phyloP scores from a whole-genome alignment of 257 asterid species.

The Solanum infundibuliforme region DNA sequence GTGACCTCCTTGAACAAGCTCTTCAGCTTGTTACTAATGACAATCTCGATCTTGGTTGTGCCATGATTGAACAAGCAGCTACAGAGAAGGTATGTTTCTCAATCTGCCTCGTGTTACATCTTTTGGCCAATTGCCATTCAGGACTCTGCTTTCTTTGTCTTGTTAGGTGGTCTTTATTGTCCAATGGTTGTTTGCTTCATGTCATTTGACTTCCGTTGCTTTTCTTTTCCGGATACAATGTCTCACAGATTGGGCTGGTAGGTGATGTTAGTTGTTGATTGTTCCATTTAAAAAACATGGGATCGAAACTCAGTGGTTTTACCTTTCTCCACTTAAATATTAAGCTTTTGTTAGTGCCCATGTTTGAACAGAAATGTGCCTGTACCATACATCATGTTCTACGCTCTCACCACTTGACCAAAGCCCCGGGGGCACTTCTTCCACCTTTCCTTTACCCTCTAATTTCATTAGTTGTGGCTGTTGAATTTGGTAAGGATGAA shows the following conservation, averaged over 20 bases:
- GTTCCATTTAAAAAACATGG: background rate
- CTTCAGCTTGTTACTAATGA: conserved; percentile 83
- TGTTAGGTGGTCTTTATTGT: background rate
- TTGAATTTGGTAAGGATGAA: background rate
- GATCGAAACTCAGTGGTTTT: background rate
- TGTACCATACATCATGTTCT: background rate
- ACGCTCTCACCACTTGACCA: background rate
- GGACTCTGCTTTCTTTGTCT: background rate
- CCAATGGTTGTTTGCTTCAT: background rate
- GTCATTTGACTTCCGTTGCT: background rate
- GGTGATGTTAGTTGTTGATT: background rate
- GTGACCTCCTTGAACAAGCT: conserved; percentile 74
- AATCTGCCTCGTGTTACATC: background rate
- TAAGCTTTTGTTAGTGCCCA: background rate
- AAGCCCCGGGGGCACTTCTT: background rate
- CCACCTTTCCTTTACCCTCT: background rate
- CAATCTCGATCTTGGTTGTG: conserved; percentile 98
- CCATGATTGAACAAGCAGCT: conserved; percentile 96
- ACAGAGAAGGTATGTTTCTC: conserved; percentile 66
- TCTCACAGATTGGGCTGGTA: background rate
- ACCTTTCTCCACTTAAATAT: background rate
- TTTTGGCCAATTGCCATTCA: background rate
- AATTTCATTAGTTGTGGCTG: background rate
- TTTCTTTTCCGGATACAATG: background rate
- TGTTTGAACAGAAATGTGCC: background rate